Percentiles rank a stretch among this genome's conserved stretches.
These are phyloP conservation scores for Leucocoprinus birnbaumii DNA, from an alignment of 768 basidiomycete genomes.

Conservation along the genomic window DNA sequence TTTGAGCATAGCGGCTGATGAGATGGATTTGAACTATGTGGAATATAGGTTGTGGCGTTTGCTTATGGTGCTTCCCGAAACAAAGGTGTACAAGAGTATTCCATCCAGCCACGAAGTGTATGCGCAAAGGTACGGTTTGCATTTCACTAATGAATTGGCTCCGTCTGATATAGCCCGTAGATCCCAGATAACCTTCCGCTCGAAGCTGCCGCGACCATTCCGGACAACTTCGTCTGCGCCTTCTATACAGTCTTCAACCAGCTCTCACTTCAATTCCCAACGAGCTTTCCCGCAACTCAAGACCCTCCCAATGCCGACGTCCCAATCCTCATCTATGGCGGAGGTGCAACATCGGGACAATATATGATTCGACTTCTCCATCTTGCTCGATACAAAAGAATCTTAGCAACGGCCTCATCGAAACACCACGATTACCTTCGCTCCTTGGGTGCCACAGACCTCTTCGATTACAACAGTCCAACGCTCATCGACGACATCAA, in stretches of 20 bases:
- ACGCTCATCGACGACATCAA: constrained; percentile 32
- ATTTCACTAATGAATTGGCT: no score
- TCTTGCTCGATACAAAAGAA: constrained; percentile 38
- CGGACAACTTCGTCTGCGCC: constrained; percentile 40
- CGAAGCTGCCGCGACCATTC: constrained; percentile 32
- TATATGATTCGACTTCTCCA: constrained; percentile 37
- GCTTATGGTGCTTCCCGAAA: constrained; percentile 19
- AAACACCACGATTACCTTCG: constrained; percentile 35
- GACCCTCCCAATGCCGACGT: constrained; percentile 25
- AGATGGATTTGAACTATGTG: background rate
- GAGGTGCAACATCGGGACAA: constrained; percentile 36
- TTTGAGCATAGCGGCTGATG: background rate
- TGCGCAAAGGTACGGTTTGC: constrained; percentile 32
- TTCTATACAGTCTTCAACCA: constrained; percentile 39
- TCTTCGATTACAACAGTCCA: constrained; percentile 38
- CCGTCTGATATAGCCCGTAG: constrained; percentile 20
- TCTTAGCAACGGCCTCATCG: constrained; percentile 40
- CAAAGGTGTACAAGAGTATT: constrained; percentile 37
- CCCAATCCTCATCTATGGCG: constrained; percentile 44
- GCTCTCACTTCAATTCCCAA: constrained; percentile 32
- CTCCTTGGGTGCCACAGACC: constrained; percentile 35
- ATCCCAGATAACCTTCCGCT: constrained; percentile 37
- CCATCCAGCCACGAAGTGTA: constrained; percentile 23
- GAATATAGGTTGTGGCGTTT: constrained; percentile 24
- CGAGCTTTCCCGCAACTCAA: constrained; percentile 24